phyloP scores from a whole-genome alignment of 495 filamentous ascomycete species.

The Parmelia sp. region DNA sequence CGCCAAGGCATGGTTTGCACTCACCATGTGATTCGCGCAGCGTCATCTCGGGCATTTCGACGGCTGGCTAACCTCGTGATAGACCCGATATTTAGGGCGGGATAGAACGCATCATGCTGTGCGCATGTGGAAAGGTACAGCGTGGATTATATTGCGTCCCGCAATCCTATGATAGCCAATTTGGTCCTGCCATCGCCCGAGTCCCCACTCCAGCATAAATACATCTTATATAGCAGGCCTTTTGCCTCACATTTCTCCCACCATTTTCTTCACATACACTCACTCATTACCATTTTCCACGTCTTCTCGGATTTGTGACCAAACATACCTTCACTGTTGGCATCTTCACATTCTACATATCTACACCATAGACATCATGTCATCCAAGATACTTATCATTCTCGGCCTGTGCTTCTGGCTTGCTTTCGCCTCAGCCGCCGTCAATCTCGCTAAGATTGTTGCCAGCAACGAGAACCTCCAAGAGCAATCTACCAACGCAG shows the following conservation, averaged over 20 bases:
- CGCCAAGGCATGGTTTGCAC: neutral
- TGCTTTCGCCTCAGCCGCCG: neutral
- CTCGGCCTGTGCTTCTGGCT: neutral
- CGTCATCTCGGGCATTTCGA: neutral
- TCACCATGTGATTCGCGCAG: neutral
- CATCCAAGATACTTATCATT: neutral
- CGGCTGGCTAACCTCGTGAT: neutral
- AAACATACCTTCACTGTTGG: neutral
- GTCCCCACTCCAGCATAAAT: neutral
- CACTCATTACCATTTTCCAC: neutral
- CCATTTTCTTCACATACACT: neutral
- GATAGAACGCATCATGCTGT: neutral
- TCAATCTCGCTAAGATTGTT: neutral
- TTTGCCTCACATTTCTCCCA: neutral
- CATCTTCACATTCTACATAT: neutral
- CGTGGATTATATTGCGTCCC: neutral
- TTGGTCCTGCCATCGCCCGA: neutral
- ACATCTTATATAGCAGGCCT: neutral
- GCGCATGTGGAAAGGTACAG: neutral
- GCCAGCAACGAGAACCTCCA: neutral
- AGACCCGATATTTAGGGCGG: neutral
- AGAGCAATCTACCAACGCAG: neutral
- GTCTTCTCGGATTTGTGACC: neutral
- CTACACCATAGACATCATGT: neutral
- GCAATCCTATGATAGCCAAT: too few relatives aligned